These are phyloP conservation scores for Fragaria iinumae DNA, from an alignment of 306 rosid species.

Conservation along the genomic window DNA sequence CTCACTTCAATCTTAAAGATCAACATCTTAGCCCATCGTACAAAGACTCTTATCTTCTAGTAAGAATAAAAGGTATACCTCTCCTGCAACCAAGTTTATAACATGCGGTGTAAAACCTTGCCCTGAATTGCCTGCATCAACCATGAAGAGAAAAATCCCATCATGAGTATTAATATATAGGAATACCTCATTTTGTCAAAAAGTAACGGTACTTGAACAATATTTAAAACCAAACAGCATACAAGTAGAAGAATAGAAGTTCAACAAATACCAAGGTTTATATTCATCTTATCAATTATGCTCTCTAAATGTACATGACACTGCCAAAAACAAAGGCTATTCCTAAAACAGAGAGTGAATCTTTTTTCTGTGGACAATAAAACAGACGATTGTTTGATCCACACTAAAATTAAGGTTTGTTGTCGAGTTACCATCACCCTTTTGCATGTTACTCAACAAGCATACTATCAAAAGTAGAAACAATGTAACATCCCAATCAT, in stretches of 20 bases:
- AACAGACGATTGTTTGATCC: background rate
- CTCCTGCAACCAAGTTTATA: constrained; percentile 72
- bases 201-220: background rate
- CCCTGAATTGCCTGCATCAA: constrained; percentile 76
- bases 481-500: background rate
- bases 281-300: background rate
- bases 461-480: background rate
- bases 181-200: background rate
- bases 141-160: constrained; percentile 20
- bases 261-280: background rate
- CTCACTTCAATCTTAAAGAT: background rate
- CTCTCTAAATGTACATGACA: background rate
- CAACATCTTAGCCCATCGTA: background rate
- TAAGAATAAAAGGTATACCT: constrained; percentile 56
- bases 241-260: background rate
- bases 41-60: background rate
- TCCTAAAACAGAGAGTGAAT: background rate
- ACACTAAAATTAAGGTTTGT: background rate
- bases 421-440: background rate
- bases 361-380: background rate
- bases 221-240: background rate
- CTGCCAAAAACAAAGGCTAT: background rate
- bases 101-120: constrained; percentile 87
- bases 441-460: background rate
- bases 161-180: constrained; percentile 18